Evolutionary conservation across 352 stramenopile species (phyloP).

Genomic region (Phytophthora melonis): DNA sequence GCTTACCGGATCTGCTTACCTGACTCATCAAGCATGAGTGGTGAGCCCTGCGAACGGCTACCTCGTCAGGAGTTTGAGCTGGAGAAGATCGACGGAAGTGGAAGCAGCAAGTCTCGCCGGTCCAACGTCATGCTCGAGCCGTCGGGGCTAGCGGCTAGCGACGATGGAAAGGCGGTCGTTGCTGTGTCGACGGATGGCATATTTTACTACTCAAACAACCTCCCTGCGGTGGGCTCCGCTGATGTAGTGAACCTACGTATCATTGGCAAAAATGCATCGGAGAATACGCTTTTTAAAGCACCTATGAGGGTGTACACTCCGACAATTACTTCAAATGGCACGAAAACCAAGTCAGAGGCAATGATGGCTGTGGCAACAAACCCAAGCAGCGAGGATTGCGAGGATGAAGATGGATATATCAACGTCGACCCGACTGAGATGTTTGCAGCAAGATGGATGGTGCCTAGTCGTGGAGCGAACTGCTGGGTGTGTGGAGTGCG

Average conservation of each 20-base stretch:
- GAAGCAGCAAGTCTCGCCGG: slow-evolving; percentile 70
- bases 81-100: slow-evolving; percentile 68
- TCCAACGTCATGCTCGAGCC: slow-evolving; percentile 79
- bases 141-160: slow-evolving; percentile 55
- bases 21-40: slow-evolving; percentile 32
- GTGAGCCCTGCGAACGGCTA: slow-evolving; percentile 26
- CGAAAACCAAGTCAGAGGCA: slow-evolving; percentile 36
- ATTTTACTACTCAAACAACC: slow-evolving; percentile 77
- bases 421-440: slow-evolving; percentile 77
- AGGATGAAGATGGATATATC: slow-evolving; percentile 64
- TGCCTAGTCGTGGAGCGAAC: slow-evolving; percentile 56
- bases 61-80: slow-evolving; percentile 68
- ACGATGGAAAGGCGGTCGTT: slow-evolving; percentile 68
- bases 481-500: slow-evolving; percentile 86
- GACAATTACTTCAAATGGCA: slow-evolving; percentile 15
- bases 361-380: slow-evolving; percentile 85
- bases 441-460: slow-evolving; percentile 78
- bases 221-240: slow-evolving; percentile 35
- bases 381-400: slow-evolving; percentile 64
- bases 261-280: slow-evolving; percentile 74
- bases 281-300: slow-evolving; percentile 71
- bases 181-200: slow-evolving; percentile 74
- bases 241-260: slow-evolving; percentile 51
- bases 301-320: slow-evolving; percentile 82
- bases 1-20: slow-evolving; percentile 69